Base-by-base conservation (phyloP, 169 alveolate genomes). In the Cyclospora cayetanensis region DNA sequence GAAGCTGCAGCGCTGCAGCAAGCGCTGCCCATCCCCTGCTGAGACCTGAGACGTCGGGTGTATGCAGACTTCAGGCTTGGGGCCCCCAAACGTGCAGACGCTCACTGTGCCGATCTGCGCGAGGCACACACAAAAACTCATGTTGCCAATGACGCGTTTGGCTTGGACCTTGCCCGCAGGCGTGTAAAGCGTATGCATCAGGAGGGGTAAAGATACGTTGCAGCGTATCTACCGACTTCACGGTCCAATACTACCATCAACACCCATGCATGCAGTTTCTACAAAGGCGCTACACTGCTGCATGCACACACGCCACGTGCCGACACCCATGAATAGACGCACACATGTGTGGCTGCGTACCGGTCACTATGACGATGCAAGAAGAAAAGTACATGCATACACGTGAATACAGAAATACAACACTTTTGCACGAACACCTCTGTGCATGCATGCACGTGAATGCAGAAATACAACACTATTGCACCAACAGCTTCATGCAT, bases 1-100 rank as follows among this genome's bases (percentile, higher is more conserved):
- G 39, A 95, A 95, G 46, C 89, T 95, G 72, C 94, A 91, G 63
- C 66, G 68, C 50, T 72, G 83, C 50, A 93, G 65, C 39, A 95
- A 34, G 20, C 92, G 83, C 25, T 90, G 53, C 18, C 95, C 96
- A 39, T 95, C 95, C 20, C 68, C 92, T 31, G 80, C 93, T 20
- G 92, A 86, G 12, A 95, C 91, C 39, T 91, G 92, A 12, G 68
- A 22, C 12, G 92, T 77, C 66, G 94, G 91, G 70, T 92, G 95
- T 52, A 92, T 46, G 52, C 86, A 72, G 43, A 89, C 88, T 52
- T 88, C 90, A 29, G 95, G 93, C 55, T 70, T 76, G 42, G 50
- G 88, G 25, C 91, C 93, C n/a, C 93, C 93, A 79, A 68, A 90
- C 0, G 90, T 83, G 66, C 93, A 90, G 3, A 90, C 93, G 74